Base-by-base conservation (phyloP, 108 stramenopile genomes). In the Craspedostauros australis region DNA sequence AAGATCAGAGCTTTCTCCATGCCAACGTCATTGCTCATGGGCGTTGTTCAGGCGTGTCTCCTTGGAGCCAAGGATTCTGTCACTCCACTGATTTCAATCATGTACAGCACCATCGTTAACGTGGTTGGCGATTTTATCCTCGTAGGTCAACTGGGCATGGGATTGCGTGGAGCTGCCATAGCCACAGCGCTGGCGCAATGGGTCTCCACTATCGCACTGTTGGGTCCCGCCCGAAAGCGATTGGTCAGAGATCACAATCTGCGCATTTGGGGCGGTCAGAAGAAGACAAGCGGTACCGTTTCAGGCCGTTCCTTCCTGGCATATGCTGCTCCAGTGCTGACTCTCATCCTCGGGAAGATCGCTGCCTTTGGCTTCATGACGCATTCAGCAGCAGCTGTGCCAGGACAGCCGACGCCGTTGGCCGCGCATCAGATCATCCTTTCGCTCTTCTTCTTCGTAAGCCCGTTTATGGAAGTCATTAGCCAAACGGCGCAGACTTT, bases 291-390 rank as follows among this genome's bases (percentile, higher is more conserved):
- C 63, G 70, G 57, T 24, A 57, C 60, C 18, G 73, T 78, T 22
- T 44, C 24, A 19, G 47, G 64, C 1, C 28, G 62, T 18, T 54
- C 69, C 25, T 78, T 78, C 64, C 48, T 78, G 16, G 58, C 54
- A 42, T 78, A 75, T 36, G 73, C 77, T 14, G 73, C 73, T 31
- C 77, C 77, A 8, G 77, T 78, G 0, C 28, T 78, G 30, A 74
- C 73, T 6, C 37, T 78, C 3, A 74, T 78, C 43, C 34, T 75
- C 42, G 77, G 77, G 7, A 78, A 78, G 46, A 60, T 78, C 20
- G 66, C 65, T 3, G 77, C 73, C 2, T 78, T 78, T 64, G 77
- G 77, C 19, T 74, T 78, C 65, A 74, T 78, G 73, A 78, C 77
- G 12, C 73, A 78, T 50, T 64, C 60, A 5, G 77, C 77, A 9